Percentiles rank a stretch among this genome's conserved stretches.
Evolutionary conservation across 2,329 filamentous ascomycete species (phyloP).

Genomic region (Aspergillus phoenicis): DNA sequence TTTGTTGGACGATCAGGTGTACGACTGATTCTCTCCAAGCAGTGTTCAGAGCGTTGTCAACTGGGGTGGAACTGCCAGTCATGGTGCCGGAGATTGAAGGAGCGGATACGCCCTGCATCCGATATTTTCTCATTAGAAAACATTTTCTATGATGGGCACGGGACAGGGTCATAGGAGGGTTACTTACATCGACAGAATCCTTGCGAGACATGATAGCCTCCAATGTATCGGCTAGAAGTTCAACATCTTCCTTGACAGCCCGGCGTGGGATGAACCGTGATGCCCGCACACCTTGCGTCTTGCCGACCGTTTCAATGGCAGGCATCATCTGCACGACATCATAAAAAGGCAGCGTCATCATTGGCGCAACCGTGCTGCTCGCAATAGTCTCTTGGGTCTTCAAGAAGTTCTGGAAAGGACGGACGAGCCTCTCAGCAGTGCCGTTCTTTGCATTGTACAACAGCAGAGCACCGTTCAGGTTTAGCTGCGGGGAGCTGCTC

Average conservation of each 20-base stretch:
- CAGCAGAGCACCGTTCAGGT: neutral
- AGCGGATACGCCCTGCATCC: slow-evolving; percentile 13
- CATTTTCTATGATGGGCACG: no score
- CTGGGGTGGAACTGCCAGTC: slow-evolving; percentile 1
- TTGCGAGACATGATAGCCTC: neutral
- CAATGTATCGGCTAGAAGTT: neutral
- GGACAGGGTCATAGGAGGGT: no score
- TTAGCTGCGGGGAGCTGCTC: neutral
- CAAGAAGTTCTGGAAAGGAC: neutral
- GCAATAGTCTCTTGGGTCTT: neutral
- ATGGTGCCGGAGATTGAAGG: slow-evolving; percentile 21
- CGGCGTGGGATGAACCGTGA: neutral
- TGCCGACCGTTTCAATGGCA: neutral
- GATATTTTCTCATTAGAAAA: neutral
- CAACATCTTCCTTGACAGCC: neutral
- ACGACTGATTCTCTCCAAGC: slow-evolving; percentile 23
- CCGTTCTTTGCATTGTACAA: neutral
- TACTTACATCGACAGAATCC: neutral
- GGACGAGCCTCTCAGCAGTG: neutral
- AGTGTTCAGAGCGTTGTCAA: slow-evolving; percentile 21
- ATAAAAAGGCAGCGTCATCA: neutral
- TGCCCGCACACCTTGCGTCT: neutral
- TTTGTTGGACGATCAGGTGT: slow-evolving; percentile 17
- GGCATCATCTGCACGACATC: neutral
- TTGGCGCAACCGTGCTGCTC: neutral